Base-by-base conservation (phyloP, 179 eudicot genomes). In the Heliamphora pulchella region DNA sequence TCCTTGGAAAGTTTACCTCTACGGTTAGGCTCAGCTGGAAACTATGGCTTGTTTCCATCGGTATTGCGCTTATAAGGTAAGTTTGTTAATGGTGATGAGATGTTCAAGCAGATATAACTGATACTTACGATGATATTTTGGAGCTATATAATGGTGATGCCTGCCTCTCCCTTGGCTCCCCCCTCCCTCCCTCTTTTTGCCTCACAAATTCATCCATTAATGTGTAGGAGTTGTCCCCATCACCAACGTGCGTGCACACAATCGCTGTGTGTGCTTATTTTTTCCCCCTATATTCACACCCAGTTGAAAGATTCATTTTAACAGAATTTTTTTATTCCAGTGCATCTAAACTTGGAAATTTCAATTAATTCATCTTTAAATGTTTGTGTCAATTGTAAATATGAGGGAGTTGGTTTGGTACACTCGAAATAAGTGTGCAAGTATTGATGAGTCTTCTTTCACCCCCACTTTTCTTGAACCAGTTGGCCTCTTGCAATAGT, bases 401-500 rank as follows among this genome's bases (percentile, higher is more conserved):
- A 13, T 68, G 11, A 3, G 47, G 50, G 5, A 14, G 17, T 68
- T 43, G 18, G 9, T 31, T 31, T 31, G 31, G 31, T 31, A 31
- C 31, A 1, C 43, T 4, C 31, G 50, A 68, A 11, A 68, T 43
- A 1, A 43, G 1, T 41, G 0, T 68, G 8, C 69, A 67, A 68
- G 6, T 41, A 64, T 43, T 68, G 50, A 43, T 68, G 20, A 68
- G 14, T 63, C 18, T 48, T 72, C 6, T 72, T 47, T 72, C 10
- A 14, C 57, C 57, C 11, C 5, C 55, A 8, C 59, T 71, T 81
- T 81, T 75, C 62, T 22, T 55, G 54, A 80, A 84, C 68, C 82
- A 93, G 98, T 83, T 92, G 97, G 97, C 98, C 98, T 53, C 95
- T 94, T 84, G 98, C 97, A 65, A 74, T 84, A 8, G 43, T 91